Conservation (phyloP, 2,329 filamentous ascomycete genomes). For the Fusarium verticillioides region DNA sequence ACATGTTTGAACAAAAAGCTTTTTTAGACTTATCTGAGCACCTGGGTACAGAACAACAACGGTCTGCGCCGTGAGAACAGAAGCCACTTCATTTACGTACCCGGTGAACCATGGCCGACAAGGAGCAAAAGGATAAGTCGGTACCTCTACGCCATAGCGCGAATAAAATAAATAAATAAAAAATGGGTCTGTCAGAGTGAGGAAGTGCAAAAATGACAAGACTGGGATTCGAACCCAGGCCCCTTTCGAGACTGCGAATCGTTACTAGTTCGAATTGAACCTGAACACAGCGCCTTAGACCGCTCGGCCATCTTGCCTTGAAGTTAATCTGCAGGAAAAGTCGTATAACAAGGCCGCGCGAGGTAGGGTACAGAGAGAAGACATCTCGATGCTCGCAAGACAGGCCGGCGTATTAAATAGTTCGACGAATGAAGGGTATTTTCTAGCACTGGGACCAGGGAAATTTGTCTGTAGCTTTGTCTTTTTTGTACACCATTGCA, state of each 20-base stretch:
- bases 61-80: accelerated
- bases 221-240: slow-evolving; percentile 41
- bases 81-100: too few species aligned
- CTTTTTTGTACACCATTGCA: too few species aligned
- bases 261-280: slow-evolving; percentile 33
- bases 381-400: too few species aligned
- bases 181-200: accelerated
- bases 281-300: slow-evolving; percentile 43
- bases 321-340: accelerated
- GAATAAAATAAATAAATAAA: too few species aligned
- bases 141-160: too few species aligned
- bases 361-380: accelerated
- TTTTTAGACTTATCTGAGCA: too few species aligned
- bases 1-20: accelerated
- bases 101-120: too few species aligned
- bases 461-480: too few species aligned
- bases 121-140: too few species aligned
- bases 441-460: accelerated
- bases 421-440: accelerated
- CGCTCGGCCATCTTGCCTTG: slow-evolving; percentile 34
- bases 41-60: accelerated
- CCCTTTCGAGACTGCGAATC: slow-evolving; percentile 42
- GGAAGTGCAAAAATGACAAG: slow-evolving; percentile 16
- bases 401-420: accelerated
- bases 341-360: accelerated